These are phyloP conservation scores for Seiridium cupressi DNA, from an alignment of 2,329 filamentous ascomycete species.

Conservation along the genomic window DNA sequence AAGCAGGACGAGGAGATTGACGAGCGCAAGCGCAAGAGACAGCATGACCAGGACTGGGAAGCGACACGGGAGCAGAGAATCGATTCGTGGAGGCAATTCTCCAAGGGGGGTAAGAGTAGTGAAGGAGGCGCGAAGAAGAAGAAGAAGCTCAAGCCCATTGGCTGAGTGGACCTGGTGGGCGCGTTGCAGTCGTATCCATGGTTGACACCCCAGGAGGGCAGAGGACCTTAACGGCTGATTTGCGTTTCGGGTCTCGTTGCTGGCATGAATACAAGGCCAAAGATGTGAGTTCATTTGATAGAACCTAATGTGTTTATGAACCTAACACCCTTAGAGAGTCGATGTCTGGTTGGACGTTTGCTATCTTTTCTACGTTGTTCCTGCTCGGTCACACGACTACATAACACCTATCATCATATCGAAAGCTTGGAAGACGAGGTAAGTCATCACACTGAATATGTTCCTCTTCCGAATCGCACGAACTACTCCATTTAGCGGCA, in stretches of 20 bases:
- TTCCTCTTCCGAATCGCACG: background rate
- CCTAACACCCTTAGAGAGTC: constrained; percentile 31
- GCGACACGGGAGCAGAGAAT: constrained; percentile 87
- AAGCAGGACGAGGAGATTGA: constrained; percentile 84
- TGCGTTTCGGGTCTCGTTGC: too few relatives aligned
- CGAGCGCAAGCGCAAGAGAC: constrained; percentile 77
- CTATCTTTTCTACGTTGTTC: background rate
- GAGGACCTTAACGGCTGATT: background rate
- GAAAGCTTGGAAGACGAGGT: background rate
- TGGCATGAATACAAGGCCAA: constrained; percentile 12
- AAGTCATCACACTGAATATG: background rate
- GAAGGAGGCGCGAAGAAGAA: constrained; percentile 60
- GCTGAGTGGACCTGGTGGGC: constrained; percentile 30
- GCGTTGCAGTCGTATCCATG: background rate
- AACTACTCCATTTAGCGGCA: background rate
- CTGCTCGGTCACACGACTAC: background rate
- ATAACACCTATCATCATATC: background rate
- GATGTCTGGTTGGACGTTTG: background rate
- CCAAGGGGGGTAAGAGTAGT: constrained; percentile 61
- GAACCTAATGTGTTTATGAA: constrained; percentile 26
- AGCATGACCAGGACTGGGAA: constrained; percentile 96
- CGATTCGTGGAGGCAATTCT: constrained; percentile 89
- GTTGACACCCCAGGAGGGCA: background rate
- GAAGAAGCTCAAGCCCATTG: constrained; percentile 69
- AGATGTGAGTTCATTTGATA: constrained; percentile 32